Evolutionary conservation across 2,329 filamentous ascomycete genomes (phyloP).

Genomic region (Alternaria tenuissima): DNA sequence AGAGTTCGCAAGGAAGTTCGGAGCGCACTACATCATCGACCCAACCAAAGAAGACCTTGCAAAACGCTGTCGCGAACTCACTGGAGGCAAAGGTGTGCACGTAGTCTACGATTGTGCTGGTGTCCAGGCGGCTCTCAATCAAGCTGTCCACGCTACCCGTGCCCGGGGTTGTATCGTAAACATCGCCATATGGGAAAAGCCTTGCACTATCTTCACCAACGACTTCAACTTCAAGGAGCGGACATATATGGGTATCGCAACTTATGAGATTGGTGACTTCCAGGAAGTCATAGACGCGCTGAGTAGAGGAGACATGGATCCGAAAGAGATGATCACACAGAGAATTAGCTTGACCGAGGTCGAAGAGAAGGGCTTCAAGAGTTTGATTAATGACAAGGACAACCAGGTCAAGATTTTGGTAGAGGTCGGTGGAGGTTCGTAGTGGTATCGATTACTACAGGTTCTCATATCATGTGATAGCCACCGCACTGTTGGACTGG

Average conservation of each 20-base stretch:
- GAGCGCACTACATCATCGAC: constrained; percentile 62
- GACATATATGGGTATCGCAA: constrained; percentile 62
- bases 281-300: constrained; percentile 57
- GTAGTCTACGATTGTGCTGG: constrained; percentile 63
- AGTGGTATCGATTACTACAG: neutral
- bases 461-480: neutral
- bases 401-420: constrained; percentile 61
- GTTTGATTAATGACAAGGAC: constrained; percentile 59
- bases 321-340: constrained; percentile 60
- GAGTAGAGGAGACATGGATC: constrained; percentile 54
- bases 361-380: constrained; percentile 57
- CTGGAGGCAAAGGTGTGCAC: constrained; percentile 57
- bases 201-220: constrained; percentile 59
- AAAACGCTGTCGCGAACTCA: constrained; percentile 54
- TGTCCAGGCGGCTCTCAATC: constrained; percentile 60
- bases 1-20: constrained; percentile 60
- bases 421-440: constrained; percentile 41
- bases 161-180: constrained; percentile 63
- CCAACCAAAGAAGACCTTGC: constrained; percentile 60
- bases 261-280: constrained; percentile 62
- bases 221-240: constrained; percentile 62
- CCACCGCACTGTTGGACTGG: neutral
- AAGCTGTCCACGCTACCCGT: constrained; percentile 58
- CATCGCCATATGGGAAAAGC: constrained; percentile 65
- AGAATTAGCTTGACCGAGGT: constrained; percentile 57